Evolutionary conservation across 768 basidiomycete species (phyloP), one percentile per base, ranked within the genome.

Genomic region (Mycena alexandri): DNA sequence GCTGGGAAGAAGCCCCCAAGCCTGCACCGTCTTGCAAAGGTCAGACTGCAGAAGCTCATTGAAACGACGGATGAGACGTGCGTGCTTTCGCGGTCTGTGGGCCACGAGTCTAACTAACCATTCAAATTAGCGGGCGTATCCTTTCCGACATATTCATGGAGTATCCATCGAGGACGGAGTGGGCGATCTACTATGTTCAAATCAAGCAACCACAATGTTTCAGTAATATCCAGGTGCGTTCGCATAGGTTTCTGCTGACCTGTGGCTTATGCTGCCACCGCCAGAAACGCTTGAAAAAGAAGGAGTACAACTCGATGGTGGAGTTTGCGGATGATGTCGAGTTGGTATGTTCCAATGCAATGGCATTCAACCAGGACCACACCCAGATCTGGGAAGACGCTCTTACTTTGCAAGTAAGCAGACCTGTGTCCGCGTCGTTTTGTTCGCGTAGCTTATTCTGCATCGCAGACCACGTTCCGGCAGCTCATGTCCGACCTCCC

Each of bases 281-380:
- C 25, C 71, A 98, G 96, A 91, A 90, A 87, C 88, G 87, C 54
- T 81, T 97, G 69, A 91, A 93, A 74, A 87, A 87, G 63, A 93
- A 94, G 75, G 90, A 92, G 71, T 98, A 97, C 75, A 73, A 75
- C 22, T 86, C 83, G 2, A 80, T 87, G 7, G 82, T 85, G 5
- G 90, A 92, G 25, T 97, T 96, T 74, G 90, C 91, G 48, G 87
- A 87, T 11, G 96, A 98, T 65, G 91, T 96, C 16, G 94, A 96
- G 72, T 85, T 96, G 46, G 92, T 98, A 25, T 97, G 96, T 79
- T 86, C 89, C 9, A 98, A 98, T 75, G 96, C 95, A 12, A 83
- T 94, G 76, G 79, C 86, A 63, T 98, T 96, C 80, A 98, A 98
- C 72, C 89, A 88, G 74, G 95, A 97, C 33, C 89, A 92, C 74